These are phyloP conservation scores for Lachancea kluyveri DNA, from an alignment of 805 yeast species.

Conservation along the genomic window DNA sequence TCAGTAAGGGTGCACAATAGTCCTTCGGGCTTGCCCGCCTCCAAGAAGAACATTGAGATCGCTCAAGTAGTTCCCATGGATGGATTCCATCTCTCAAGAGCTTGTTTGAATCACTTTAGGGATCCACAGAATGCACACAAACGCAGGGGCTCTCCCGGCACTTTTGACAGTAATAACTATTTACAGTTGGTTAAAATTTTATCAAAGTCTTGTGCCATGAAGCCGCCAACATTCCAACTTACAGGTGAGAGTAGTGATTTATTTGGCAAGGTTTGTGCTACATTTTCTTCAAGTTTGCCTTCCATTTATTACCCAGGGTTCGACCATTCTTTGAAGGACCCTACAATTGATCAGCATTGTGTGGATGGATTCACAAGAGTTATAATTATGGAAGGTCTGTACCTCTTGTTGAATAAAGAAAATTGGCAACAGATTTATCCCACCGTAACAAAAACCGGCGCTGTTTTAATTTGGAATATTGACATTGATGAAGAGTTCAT, in stretches of 20 bases:
- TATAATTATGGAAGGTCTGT: slow-evolving; percentile 70
- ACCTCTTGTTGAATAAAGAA: slow-evolving; percentile 51
- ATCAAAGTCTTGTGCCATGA: slow-evolving; percentile 14
- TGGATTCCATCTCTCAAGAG: slow-evolving; percentile 63
- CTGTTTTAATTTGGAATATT: slow-evolving; percentile 47
- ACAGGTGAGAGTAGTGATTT: slow-evolving; percentile 9
- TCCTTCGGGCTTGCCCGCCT: neutral
- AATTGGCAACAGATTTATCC: slow-evolving; percentile 43
- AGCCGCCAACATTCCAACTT: slow-evolving; percentile 13
- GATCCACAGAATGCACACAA: slow-evolving; percentile 52
- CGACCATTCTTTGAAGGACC: slow-evolving; percentile 71
- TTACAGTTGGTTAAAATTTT: slow-evolving; percentile 19
- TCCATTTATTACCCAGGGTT: slow-evolving; percentile 58
- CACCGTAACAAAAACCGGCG: slow-evolving; percentile 15
- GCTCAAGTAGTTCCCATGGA: slow-evolving; percentile 63
- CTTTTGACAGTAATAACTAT: slow-evolving; percentile 60
- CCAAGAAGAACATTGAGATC: slow-evolving; percentile 15
- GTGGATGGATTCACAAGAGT: slow-evolving; percentile 45
- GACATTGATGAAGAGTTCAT: slow-evolving; percentile 40
- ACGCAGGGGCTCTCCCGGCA: slow-evolving; percentile 79
- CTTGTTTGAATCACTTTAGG: slow-evolving; percentile 39
- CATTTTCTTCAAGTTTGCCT: slow-evolving; percentile 25
- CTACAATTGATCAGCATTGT: slow-evolving; percentile 46
- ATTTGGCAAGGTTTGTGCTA: slow-evolving; percentile 15
- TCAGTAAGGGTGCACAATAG: slow-evolving; percentile 12